Percentiles rank a stretch among this genome's conserved stretches.
Conservation (phyloP, 2,329 filamentous ascomycete genomes). For the Pseudogymnoascus pannorum region DNA sequence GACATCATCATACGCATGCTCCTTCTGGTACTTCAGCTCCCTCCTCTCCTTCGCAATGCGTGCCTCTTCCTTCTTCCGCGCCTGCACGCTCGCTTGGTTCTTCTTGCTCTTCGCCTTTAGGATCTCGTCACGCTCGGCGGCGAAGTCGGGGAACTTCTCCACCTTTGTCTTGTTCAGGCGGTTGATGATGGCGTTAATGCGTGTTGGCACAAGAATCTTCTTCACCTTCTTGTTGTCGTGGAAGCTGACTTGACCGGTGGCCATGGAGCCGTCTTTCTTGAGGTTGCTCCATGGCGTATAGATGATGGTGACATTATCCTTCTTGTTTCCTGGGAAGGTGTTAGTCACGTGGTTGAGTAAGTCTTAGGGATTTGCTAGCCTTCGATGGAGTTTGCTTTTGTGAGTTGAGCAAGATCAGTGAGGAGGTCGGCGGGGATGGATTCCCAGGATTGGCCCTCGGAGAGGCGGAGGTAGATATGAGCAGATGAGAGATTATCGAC, state of each 20-base stretch:
- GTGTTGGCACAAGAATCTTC: conserved; percentile 67
- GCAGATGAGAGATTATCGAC: conserved; percentile 95
- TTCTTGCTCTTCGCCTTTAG: conserved; percentile 62
- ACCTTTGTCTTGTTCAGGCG: conserved; percentile 95
- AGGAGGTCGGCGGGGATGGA: conserved; percentile 66
- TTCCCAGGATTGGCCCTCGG: conserved; percentile 76
- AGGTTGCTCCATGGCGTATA: conserved; percentile 98
- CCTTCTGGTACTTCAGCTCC: conserved; percentile 88
- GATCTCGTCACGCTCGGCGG: conserved; percentile 72
- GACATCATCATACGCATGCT: conserved; percentile 95
- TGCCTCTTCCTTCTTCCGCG: conserved; percentile 71
- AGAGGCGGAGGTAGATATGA: conserved; percentile 87
- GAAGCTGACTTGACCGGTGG: conserved; percentile 88
- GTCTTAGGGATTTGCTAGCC: conserved; percentile 40
- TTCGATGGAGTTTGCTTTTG: conserved; percentile 98
- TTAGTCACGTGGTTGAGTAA: conserved; percentile 14
- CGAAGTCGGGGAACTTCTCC: conserved; percentile 79
- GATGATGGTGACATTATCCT: conserved; percentile 92
- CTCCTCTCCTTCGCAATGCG: conserved; percentile 69
- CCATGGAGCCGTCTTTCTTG: conserved; percentile 93
- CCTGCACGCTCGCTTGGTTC: conserved; percentile 56
- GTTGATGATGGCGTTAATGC: conserved; percentile 89
- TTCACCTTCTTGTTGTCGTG: conserved; percentile 83
- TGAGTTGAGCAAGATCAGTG: conserved; percentile 88
- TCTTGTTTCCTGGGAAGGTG: conserved; percentile 72